Evolutionary conservation across 2,329 filamentous ascomycete genomes (phyloP), one percentile per base, ranked within the genome.

Genomic region (Cercospora zeae-maydis): DNA sequence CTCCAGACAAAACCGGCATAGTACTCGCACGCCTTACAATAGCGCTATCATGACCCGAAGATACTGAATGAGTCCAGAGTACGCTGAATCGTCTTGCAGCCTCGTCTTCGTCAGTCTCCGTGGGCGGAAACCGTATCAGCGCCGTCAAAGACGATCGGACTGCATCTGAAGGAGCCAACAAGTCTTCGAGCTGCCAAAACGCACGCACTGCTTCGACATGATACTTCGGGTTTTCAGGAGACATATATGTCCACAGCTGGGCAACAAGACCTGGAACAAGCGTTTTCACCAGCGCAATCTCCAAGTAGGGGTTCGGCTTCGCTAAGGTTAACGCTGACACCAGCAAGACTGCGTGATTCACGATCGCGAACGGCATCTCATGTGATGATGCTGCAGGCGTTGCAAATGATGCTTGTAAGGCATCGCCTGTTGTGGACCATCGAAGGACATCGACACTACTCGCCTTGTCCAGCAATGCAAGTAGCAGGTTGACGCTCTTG

Each of bases 161-260:
- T 10, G 54, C 60, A 47, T 71, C 69, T 21, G 52, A 55, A 11
- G 66, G 37, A 16, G 62, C 42, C 1, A 67, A 19, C n/a, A 71
- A 51, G 11, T 67, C 66, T 69, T 98, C 92, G 57, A 99, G 79
- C 67, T 92, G 87, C 91, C 95, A 96, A 39, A 99, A 79, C 69
- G 87, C 89, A 62, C 90, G 87, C 8, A 96, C 91, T 16, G 92
- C 88, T 78, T 99, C 96, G 33, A 99, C 93, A 72, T 98, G 95
- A 69, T 93, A 96, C 73, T 96, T 96, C 0, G 93, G 92, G 66
- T 88, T 88, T 11, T 87, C 83, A n/a, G 91, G 88, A 0, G 92
- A 90, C 39, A 99, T 78, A 71, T 91, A 92, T 4, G 80, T 76
- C 95, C 95, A 99, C 0, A 93, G 83, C 61, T 88, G 84, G 1